Evolutionary conservation across 176 grass and related monocot genomes (phyloP).

Genomic region (Miscanthus lutarioriparius): DNA sequence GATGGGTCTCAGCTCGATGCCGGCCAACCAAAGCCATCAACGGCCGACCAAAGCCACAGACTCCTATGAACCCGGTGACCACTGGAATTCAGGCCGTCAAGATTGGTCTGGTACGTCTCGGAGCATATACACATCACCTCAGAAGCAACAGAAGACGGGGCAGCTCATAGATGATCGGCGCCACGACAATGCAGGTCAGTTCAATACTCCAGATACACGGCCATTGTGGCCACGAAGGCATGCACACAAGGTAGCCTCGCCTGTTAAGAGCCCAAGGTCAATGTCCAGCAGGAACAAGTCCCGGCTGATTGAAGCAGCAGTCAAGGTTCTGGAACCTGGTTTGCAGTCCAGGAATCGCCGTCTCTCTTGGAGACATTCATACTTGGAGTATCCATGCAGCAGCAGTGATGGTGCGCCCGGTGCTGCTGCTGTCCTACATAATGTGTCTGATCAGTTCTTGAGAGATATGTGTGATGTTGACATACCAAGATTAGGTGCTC

Average conservation of each 20-base stretch:
- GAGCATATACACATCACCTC: slow-evolving; percentile 39
- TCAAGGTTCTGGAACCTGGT: slow-evolving; percentile 66
- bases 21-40: slow-evolving; percentile 18
- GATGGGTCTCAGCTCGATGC: slow-evolving; percentile 82
- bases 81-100: slow-evolving; percentile 19
- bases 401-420: neutral
- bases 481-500: neutral
- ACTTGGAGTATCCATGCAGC: slow-evolving; percentile 29
- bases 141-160: slow-evolving; percentile 48
- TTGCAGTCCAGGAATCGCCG: slow-evolving; percentile 45
- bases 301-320: slow-evolving; percentile 64
- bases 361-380: slow-evolving; percentile 17
- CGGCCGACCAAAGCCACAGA: slow-evolving; percentile 12
- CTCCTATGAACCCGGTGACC: slow-evolving; percentile 1
- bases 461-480: slow-evolving; percentile 13
- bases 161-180: neutral
- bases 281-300: slow-evolving; percentile 58
- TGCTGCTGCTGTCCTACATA: neutral
- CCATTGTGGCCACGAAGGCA: slow-evolving; percentile 33
- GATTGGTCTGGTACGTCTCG: slow-evolving; percentile 6
- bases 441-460: slow-evolving; percentile 27
- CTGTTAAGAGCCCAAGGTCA: slow-evolving; percentile 62
- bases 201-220: slow-evolving; percentile 22
- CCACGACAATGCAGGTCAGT: slow-evolving; percentile 1
- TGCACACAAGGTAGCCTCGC: slow-evolving; percentile 41